Conservation (phyloP, 2,329 filamentous ascomycete species). For the Calonectria ilicicola region DNA sequence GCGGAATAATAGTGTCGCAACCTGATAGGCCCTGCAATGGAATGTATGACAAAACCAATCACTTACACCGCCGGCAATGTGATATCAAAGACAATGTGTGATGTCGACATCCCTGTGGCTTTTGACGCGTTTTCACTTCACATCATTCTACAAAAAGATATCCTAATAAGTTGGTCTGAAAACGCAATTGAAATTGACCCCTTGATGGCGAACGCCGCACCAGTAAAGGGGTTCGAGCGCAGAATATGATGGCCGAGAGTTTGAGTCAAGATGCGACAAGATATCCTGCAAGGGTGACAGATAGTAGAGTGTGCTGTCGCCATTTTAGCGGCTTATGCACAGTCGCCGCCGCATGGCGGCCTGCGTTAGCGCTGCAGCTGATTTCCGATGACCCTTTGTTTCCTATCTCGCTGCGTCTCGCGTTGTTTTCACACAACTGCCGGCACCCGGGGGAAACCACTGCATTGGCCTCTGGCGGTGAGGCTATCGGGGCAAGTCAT, state of each 20-base stretch:
- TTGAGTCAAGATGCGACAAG: conserved; percentile 1
- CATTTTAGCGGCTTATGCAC: conserved; percentile 27
- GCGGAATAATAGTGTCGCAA: conserved; percentile 1
- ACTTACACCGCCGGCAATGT: conserved; percentile 26
- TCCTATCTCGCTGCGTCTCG: conserved; percentile 3
- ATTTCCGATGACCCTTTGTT: conserved; percentile 7
- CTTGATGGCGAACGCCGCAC: background rate
- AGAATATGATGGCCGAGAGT: background rate
- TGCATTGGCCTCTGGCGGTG: conserved; percentile 24
- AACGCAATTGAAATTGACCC: background rate
- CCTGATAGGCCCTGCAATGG: background rate
- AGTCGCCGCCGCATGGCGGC: conserved; percentile 5
- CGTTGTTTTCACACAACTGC: conserved; percentile 17
- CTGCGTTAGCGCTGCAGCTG: conserved; percentile 22
- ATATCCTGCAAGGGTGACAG: conserved; percentile 8
- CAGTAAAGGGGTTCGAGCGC: background rate
- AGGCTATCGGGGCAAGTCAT: conserved; percentile 8
- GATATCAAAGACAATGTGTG: conserved; percentile 11
- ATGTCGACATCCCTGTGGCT: conserved; percentile 45
- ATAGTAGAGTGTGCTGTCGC: conserved; percentile 20
- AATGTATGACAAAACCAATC: conserved; percentile 12
- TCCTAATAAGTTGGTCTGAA: background rate
- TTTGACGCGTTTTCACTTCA: conserved; percentile 36
- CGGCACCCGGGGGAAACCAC: conserved; percentile 14
- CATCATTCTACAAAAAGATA: background rate